Percentiles rank a stretch among this genome's conserved stretches.
Conservation (phyloP, 768 basidiomycete genomes). For the Mycena sanguinolenta region DNA sequence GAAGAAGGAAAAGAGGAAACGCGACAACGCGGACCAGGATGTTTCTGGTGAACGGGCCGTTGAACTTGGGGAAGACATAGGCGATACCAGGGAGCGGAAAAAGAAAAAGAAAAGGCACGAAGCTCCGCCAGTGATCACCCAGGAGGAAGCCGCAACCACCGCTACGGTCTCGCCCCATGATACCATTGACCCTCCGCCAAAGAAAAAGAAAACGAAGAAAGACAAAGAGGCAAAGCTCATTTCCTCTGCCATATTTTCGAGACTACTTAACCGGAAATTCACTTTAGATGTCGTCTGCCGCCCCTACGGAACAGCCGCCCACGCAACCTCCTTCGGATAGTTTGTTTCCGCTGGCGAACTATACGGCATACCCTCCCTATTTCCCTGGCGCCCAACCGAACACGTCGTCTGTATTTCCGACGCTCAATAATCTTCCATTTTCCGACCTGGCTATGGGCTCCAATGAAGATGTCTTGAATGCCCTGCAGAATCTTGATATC, state of each 20-base stretch:
- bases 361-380: neutral
- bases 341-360: slow-evolving; percentile 20
- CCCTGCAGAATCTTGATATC: slow-evolving; percentile 79
- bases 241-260: neutral
- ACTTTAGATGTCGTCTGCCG: neutral
- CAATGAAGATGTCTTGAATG: slow-evolving; percentile 81
- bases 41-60: neutral
- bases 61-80: neutral
- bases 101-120: slow-evolving; percentile 45
- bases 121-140: neutral
- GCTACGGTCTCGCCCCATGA: neutral
- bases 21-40: slow-evolving; percentile 37
- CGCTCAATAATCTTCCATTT: slow-evolving; percentile 37
- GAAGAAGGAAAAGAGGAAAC: slow-evolving; percentile 38
- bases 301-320: neutral
- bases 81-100: slow-evolving; percentile 35
- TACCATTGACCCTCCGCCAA: slow-evolving; percentile 3
- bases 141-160: neutral
- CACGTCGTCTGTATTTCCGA: slow-evolving; percentile 39
- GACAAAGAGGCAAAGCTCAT: slow-evolving; percentile 11
- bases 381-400: slow-evolving; percentile 15
- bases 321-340: neutral
- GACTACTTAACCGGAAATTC: neutral
- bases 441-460: slow-evolving; percentile 62
- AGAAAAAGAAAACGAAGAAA: slow-evolving; percentile 33